Evolutionary conservation across 2,329 filamentous ascomycete genomes (phyloP).

Genomic region (Ophiostoma perfectum): DNA sequence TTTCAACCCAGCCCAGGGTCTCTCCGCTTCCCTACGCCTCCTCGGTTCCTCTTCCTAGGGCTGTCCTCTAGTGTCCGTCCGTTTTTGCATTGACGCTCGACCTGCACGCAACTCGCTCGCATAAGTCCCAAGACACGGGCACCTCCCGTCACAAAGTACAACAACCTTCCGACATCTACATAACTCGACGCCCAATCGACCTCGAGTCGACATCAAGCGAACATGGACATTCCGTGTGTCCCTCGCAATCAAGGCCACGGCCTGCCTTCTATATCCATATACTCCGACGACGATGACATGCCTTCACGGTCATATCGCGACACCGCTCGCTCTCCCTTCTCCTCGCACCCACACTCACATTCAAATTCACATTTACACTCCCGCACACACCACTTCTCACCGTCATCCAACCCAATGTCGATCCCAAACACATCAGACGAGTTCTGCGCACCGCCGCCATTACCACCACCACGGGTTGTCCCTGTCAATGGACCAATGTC

Average conservation of each 20-base stretch:
- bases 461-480: conserved; percentile 35
- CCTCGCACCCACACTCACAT: conserved; percentile 6
- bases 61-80: neutral
- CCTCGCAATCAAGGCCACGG: conserved; percentile 22
- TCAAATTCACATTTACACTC: neutral
- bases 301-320: conserved; percentile 21
- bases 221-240: conserved; percentile 26
- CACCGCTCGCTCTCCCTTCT: conserved; percentile 19
- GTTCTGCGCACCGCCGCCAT: conserved; percentile 36
- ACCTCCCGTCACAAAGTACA: neutral
- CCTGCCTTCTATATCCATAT: conserved; percentile 28
- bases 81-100: neutral
- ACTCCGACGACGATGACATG: conserved; percentile 23
- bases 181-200: neutral
- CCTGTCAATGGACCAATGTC: conserved; percentile 30
- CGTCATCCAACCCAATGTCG: conserved; percentile 35
- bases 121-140: neutral
- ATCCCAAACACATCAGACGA: conserved; percentile 34
- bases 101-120: neutral
- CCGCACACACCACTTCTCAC: conserved; percentile 27
- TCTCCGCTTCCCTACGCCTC: neutral
- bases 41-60: neutral
- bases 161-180: neutral
- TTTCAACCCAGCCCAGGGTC: conserved; percentile 10
- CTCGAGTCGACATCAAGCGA: neutral